These are phyloP conservation scores for Funneliformis caledonium DNA, from an alignment of 371 early-diverging fungal genomes.

Conservation along the genomic window DNA sequence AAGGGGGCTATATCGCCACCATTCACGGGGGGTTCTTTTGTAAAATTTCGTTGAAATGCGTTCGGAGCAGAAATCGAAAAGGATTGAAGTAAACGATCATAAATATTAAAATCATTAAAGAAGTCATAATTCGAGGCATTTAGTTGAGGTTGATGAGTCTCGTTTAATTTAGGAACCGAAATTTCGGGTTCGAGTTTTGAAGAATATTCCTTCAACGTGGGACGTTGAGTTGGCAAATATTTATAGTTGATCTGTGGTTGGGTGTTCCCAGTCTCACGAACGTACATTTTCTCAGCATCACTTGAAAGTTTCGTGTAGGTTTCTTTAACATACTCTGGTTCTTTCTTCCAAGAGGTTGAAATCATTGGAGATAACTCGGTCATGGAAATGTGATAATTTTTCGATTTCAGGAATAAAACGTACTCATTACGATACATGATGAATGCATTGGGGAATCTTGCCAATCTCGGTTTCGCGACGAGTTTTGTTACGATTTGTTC, in stretches of 20 bases:
- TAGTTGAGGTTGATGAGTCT: background rate
- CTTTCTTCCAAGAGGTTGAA: constrained; percentile 32
- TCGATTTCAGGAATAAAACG: constrained; percentile 16
- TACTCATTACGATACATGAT: constrained; percentile 38
- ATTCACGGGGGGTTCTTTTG: background rate
- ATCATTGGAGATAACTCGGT: constrained; percentile 36
- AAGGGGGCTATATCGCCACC: background rate
- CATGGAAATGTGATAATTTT: constrained; percentile 34
- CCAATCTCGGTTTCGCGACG: constrained; percentile 15
- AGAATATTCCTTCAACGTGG: background rate
- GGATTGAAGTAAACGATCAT: background rate
- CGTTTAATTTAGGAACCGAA: background rate
- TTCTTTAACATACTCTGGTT: constrained; percentile 33
- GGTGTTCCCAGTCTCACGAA: background rate
- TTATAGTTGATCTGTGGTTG: constrained; percentile 22
- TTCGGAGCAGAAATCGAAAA: background rate
- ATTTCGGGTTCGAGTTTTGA: background rate
- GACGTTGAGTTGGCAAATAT: background rate
- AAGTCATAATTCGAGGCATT: background rate
- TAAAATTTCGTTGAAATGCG: background rate
- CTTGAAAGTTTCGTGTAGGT: constrained; percentile 25
- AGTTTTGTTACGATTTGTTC: constrained; percentile 28
- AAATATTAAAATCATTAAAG: background rate
- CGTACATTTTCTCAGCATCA: constrained; percentile 35
- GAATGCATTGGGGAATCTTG: constrained; percentile 38